Evolutionary conservation across 2,329 filamentous ascomycete genomes (phyloP).

Genomic region (Paecilomyces sp.): DNA sequence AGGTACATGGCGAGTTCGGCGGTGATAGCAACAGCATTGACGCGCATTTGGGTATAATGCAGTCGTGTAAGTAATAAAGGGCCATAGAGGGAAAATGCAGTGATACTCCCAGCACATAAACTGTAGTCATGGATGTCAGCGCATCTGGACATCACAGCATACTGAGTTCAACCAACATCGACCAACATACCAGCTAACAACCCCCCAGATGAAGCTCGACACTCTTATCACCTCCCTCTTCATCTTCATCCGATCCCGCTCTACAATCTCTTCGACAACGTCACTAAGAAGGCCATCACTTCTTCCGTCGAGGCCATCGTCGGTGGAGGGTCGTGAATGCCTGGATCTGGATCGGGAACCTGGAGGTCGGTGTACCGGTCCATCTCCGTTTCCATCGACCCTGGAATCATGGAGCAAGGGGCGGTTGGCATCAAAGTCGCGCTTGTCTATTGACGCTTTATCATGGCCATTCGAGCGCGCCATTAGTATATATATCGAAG

Average conservation of each 20-base stretch:
- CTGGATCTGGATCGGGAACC: slow-evolving; percentile 6
- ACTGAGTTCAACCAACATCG: background rate
- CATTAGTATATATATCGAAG: background rate
- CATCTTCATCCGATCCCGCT: slow-evolving; percentile 50
- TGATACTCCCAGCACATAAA: slow-evolving; percentile 84
- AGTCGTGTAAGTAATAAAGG: slow-evolving; percentile 81
- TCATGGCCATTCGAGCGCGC: slow-evolving; percentile 8
- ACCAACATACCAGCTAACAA: slow-evolving; percentile 47
- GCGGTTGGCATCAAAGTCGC: slow-evolving; percentile 40
- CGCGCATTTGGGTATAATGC: slow-evolving; percentile 82
- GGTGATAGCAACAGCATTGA: slow-evolving; percentile 82
- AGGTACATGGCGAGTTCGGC: slow-evolving; percentile 86
- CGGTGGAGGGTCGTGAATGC: slow-evolving; percentile 11
- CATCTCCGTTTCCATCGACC: slow-evolving; percentile 1
- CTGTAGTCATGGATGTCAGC: slow-evolving; percentile 19
- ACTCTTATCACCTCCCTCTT: slow-evolving; percentile 47
- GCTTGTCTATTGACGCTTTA: slow-evolving; percentile 31
- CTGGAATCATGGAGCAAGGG: slow-evolving; percentile 18
- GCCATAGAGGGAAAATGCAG: slow-evolving; percentile 89
- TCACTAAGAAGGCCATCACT: slow-evolving; percentile 49
- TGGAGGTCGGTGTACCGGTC: slow-evolving; percentile 1
- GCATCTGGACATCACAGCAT: background rate
- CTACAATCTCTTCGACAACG: slow-evolving; percentile 54
- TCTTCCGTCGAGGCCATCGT: slow-evolving; percentile 24
- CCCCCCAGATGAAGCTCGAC: slow-evolving; percentile 53